Conservation (phyloP, 176 grass and related monocot species). For the Poa pratensis region DNA sequence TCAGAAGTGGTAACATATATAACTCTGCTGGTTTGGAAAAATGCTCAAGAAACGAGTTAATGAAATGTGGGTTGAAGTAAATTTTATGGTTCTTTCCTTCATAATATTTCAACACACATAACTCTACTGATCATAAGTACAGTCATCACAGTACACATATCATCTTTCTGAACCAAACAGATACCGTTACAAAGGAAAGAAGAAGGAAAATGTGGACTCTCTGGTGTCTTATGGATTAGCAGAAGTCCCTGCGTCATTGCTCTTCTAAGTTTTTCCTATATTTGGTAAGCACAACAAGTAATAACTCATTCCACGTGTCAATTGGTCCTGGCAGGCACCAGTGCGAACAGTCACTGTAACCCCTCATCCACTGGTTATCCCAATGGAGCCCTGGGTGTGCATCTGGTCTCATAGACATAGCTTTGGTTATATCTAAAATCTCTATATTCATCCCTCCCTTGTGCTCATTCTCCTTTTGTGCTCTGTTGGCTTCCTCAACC, state of each 20-base stretch:
- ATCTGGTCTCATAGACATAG: conserved; percentile 64
- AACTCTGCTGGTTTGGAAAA: neutral
- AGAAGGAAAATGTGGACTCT: neutral
- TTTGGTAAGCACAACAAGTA: conserved; percentile 39
- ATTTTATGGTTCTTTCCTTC: neutral
- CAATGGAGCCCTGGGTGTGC: conserved; percentile 57
- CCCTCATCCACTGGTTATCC: conserved; percentile 57
- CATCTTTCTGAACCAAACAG: conserved; percentile 26
- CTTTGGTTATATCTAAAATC: conserved; percentile 54
- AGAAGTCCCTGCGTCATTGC: conserved; percentile 24
- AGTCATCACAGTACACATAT: conserved; percentile 8
- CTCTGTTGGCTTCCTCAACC: conserved; percentile 54
- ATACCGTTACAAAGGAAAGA: neutral
- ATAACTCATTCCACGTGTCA: conserved; percentile 52
- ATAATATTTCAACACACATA: neutral
- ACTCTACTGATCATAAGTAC: conserved; percentile 23
- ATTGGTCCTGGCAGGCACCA: conserved; percentile 58
- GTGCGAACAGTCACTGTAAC: conserved; percentile 58
- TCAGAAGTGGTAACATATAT: neutral
- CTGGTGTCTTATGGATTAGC: neutral
- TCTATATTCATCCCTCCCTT: conserved; percentile 37
- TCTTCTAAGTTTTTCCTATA: conserved; percentile 26
- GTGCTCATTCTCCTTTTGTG: conserved; percentile 26
- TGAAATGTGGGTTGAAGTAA: neutral
- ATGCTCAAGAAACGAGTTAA: conserved; percentile 13